These are phyloP conservation scores for Boletus reticuloceps DNA, from an alignment of 768 basidiomycete genomes.

Conservation along the genomic window DNA sequence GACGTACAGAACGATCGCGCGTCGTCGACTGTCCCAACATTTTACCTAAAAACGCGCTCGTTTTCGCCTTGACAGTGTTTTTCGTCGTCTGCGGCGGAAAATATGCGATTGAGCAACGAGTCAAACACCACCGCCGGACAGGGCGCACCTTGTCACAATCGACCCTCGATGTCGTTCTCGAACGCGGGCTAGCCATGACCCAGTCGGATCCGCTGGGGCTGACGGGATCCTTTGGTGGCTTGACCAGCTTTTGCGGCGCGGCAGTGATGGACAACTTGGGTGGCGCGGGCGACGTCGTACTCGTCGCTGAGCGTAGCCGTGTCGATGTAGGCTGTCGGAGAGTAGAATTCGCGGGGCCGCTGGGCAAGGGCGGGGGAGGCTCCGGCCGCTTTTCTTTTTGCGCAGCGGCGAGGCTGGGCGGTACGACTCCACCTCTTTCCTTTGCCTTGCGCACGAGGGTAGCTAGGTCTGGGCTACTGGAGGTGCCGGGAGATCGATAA, in stretches of 20 bases:
- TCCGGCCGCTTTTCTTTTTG: slow-evolving; percentile 36
- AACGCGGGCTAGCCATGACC: slow-evolving; percentile 47
- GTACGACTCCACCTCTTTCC: slow-evolving; percentile 53
- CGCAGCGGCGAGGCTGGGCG: slow-evolving; percentile 27
- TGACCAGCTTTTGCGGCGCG: slow-evolving; percentile 21
- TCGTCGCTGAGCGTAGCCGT: slow-evolving; percentile 45
- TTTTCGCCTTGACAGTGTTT: slow-evolving; percentile 71
- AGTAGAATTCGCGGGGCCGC: slow-evolving; percentile 18
- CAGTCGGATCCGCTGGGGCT: slow-evolving; percentile 43
- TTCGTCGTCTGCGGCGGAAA: slow-evolving; percentile 35
- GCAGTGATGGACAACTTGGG: slow-evolving; percentile 37
- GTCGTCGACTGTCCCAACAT: slow-evolving; percentile 67
- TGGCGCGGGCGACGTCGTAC: slow-evolving; percentile 29
- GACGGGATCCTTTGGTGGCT: slow-evolving; percentile 27
- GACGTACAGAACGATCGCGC: slow-evolving; percentile 67
- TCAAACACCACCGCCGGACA: background rate
- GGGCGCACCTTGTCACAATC: slow-evolving; percentile 47
- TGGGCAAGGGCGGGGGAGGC: slow-evolving; percentile 45
- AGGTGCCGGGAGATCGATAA: slow-evolving; percentile 85
- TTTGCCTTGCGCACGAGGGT: slow-evolving; percentile 84
- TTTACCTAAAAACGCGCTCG: slow-evolving; percentile 78
- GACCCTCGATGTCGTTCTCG: slow-evolving; percentile 40
- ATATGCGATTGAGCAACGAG: background rate
- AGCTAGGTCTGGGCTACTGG: slow-evolving; percentile 89
- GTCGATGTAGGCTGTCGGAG: slow-evolving; percentile 27